Conservation (phyloP, 2,329 filamentous ascomycete species). For the Emergomyces africanus region DNA sequence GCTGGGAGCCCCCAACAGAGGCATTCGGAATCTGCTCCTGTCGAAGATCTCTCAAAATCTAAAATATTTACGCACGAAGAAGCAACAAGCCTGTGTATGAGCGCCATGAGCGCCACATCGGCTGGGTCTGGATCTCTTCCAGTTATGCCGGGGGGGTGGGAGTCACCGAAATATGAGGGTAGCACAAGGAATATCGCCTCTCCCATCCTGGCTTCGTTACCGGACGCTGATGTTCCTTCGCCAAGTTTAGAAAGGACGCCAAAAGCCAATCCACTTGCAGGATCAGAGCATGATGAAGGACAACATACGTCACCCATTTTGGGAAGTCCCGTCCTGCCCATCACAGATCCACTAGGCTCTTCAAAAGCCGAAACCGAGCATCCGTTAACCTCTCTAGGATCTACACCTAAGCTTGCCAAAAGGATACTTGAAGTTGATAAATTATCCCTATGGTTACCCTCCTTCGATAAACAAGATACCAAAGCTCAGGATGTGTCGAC, state of each 20-base stretch:
- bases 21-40: neutral
- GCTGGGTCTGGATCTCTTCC: slow-evolving; percentile 15
- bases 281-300: slow-evolving; percentile 9
- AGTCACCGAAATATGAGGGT: slow-evolving; percentile 16
- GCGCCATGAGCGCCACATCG: slow-evolving; percentile 40
- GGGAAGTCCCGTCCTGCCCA: slow-evolving; percentile 6
- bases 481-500: slow-evolving; percentile 3
- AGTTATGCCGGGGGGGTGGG: slow-evolving; percentile 33
- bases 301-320: slow-evolving; percentile 1
- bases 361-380: neutral
- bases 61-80: slow-evolving; percentile 37
- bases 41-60: slow-evolving; percentile 32
- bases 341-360: neutral
- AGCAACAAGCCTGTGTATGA: slow-evolving; percentile 41
- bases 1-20: neutral
- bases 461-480: slow-evolving; percentile 9
- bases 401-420: slow-evolving; percentile 21
- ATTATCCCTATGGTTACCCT: slow-evolving; percentile 26
- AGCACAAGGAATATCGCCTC: slow-evolving; percentile 3
- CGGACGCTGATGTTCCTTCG: slow-evolving; percentile 1
- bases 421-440: slow-evolving; percentile 23
- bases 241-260: slow-evolving; percentile 16
- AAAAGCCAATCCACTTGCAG: slow-evolving; percentile 15
- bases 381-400: slow-evolving; percentile 9
- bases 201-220: neutral